Evolutionary conservation across 805 yeast genomes (phyloP), one percentile per base, ranked within the genome.

Genomic region (Sugiyamaella chiloensis): DNA sequence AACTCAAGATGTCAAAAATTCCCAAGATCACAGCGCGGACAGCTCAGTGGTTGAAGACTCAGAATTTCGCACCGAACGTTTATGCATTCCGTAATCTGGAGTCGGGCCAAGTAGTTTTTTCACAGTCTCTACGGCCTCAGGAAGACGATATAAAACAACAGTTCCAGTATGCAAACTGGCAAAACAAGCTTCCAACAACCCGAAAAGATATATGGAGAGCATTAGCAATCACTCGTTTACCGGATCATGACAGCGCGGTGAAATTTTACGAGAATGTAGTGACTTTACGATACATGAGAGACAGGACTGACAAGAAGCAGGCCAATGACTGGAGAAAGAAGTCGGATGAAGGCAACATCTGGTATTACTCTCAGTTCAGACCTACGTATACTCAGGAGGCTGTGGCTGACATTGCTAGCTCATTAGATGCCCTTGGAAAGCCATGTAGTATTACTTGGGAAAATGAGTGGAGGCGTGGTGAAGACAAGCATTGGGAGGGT

Each of bases 301-400:
- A 87, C 62, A 73, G 78, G 20, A 64, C 73, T n/a, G 72, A 75
- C 52, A 64, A 66, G 43, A 68, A 71, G 30, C 80, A 78, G 58
- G 87, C 91, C 23, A 76, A 79, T 59, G 70, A 73, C 39, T 70
- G 84, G 74, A 76, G 96, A 60, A 81, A 79, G 60, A 80, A 85
- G 62, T 80, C 85, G 61, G 77, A 74, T 39, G 86, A 80, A 49
- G 93, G 95, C 1, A 83, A 86, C 67, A 79, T 83, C 42, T 89
- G 96, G 96, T 83, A 73, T 64, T 79, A 84, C 48, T 91, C 87
- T 40, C 95, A 87, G 67, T 91, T 77, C 71, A 79, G 96, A 61
- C 97, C 97, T 21, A 81, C 93, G 0, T 87, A 83, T 67, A 74
- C 95, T 9, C 96, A 87, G 65, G 97, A 90, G 65, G 85, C 96